Evolutionary conservation across 495 filamentous ascomycete species (phyloP), one percentile per base, ranked within the genome.

Genomic region (Hypoxylon fragiforme): DNA sequence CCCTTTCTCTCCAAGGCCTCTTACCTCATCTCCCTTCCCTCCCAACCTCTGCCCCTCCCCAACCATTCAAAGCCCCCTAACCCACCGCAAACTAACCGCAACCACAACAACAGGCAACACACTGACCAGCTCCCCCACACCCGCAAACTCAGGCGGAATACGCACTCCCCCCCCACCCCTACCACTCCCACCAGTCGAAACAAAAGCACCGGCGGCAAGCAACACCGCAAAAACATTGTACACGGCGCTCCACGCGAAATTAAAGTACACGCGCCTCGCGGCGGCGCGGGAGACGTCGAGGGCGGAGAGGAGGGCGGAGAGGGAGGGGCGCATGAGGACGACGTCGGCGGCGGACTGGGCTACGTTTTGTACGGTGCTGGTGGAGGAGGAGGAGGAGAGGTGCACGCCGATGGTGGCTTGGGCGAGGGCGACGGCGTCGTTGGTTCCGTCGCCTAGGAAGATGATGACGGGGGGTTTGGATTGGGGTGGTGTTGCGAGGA

Each of bases 361-460:
- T 3, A 91, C 74, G 37, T 90, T n/a, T n/a, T n/a, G n/a, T n/a
- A n/a, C 86, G 0, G 76, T 83, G 22, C 80, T 81, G 7, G 45
- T 53, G 64, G 80, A 81, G 54, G 88, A 79, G 58, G 88, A 85
- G 7, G 45, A 55, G 64, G 80, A 81, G 54, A 88, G 79, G 58
- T 89, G 85, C 2, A 91, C 69, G 40, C 89, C 89, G 52, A 94
- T 81, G 19, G 81, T 81, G n/a, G 89, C 86, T 58, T 82, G 78
- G 2, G 85, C 80, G 4, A 94, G 76, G 1, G 89, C 88, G 9
- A 85, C 73, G 0, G 89, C 87, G 64, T 92, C 89, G 67, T 94
- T 94, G 3, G 86, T 89, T 6, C 89, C 89, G 60, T 94, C 89
- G 35, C 89, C 89, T 57, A 79, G 77, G 69, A 92, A 91, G 13